A percentile compares a stretch with the other conserved stretches of the same genome.
Evolutionary conservation across 768 basidiomycete genomes (phyloP).

Genomic region (Cyclocybe aegerita): DNA sequence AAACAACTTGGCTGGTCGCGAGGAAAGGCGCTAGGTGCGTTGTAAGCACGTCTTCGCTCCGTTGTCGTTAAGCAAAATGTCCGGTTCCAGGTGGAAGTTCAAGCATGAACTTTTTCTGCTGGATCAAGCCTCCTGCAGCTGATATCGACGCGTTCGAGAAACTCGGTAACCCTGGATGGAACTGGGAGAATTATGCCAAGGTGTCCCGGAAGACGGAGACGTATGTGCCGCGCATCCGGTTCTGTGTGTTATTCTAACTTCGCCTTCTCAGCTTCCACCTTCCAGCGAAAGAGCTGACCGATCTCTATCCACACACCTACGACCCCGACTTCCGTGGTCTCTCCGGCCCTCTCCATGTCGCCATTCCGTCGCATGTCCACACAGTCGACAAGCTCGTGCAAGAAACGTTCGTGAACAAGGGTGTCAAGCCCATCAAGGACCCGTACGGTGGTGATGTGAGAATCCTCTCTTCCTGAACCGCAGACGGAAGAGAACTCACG

Average conservation of each 20-base stretch:
- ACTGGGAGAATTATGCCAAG: conserved; percentile 42
- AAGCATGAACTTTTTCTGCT: conserved; percentile 39
- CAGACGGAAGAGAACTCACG: neutral
- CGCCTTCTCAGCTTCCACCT: conserved; percentile 22
- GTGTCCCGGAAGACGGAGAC: conserved; percentile 37
- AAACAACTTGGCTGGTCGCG: conserved; percentile 25
- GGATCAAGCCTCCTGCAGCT: conserved; percentile 28
- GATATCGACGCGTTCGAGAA: conserved; percentile 38
- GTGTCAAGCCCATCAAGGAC: conserved; percentile 23
- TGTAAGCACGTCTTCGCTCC: neutral
- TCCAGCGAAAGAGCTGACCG: conserved; percentile 23
- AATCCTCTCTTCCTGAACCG: neutral
- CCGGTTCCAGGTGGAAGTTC: conserved; percentile 39
- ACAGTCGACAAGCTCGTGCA: conserved; percentile 24
- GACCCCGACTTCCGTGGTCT: conserved; percentile 21
- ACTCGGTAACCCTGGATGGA: conserved; percentile 59
- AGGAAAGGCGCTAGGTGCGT: conserved; percentile 32
- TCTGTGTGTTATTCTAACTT: neutral
- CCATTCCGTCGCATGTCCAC: conserved; percentile 25
- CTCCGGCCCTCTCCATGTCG: conserved; percentile 26
- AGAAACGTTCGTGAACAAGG: conserved; percentile 23
- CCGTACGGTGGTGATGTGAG: conserved; percentile 29
- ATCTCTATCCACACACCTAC: conserved; percentile 26
- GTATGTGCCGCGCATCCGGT: conserved; percentile 20
- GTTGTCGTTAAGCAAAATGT: neutral